Conservation (phyloP, 768 basidiomycete species). For the Tricholoma flavovirens region DNA sequence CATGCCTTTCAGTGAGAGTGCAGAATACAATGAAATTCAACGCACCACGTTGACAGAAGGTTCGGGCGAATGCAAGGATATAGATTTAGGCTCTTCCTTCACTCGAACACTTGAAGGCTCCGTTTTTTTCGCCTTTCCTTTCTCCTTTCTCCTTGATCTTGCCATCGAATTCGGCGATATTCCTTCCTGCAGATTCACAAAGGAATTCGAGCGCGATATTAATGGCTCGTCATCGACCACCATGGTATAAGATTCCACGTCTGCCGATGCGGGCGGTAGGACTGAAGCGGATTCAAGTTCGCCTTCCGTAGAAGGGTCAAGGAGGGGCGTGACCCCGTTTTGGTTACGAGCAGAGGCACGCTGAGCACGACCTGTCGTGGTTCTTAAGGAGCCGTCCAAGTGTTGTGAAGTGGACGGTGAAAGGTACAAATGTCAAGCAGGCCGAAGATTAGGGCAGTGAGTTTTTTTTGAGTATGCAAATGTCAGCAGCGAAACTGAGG, state of each 20-base stretch:
- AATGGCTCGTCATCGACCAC: conserved; percentile 54
- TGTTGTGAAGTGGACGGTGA: conserved; percentile 11
- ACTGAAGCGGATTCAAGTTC: conserved; percentile 35
- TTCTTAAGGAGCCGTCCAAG: conserved; percentile 27
- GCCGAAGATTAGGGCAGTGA: conserved; percentile 13
- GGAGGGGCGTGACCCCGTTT: conserved; percentile 36
- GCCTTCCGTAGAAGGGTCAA: conserved; percentile 29
- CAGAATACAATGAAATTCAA: conserved; percentile 6
- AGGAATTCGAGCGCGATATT: conserved; percentile 62
- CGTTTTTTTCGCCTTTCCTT: conserved; percentile 49
- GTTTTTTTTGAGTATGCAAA: too few species aligned
- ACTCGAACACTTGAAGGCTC: conserved; percentile 35
- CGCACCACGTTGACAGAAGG: conserved; percentile 38
- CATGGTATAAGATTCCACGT: conserved; percentile 47
- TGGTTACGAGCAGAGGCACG: conserved; percentile 66
- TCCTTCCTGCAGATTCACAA: conserved; percentile 33
- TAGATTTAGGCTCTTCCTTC: conserved; percentile 47
- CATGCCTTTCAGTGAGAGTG: conserved; percentile 8
- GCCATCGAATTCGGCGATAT: conserved; percentile 20
- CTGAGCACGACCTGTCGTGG: conserved; percentile 62
- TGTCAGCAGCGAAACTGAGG: conserved; percentile 13
- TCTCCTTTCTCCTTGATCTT: conserved; percentile 41
- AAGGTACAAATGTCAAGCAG: conserved; percentile 19
- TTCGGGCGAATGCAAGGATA: conserved; percentile 42
- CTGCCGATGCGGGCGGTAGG: conserved; percentile 36